Evolutionary conservation across 371 early-diverging fungal species (phyloP).

Genomic region (Rhizopus delemar): DNA sequence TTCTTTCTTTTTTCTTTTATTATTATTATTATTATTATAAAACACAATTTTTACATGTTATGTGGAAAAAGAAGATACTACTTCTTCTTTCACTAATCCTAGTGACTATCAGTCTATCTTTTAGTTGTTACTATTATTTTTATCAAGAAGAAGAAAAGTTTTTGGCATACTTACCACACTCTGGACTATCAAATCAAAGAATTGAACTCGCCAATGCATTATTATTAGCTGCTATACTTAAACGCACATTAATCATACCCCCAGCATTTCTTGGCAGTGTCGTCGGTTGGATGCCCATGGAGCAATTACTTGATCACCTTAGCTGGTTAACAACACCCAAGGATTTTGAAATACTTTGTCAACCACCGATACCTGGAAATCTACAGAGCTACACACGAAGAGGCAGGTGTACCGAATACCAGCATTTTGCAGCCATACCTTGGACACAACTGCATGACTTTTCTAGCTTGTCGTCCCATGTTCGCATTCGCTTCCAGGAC

Average conservation of each 20-base stretch:
- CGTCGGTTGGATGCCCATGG: conserved; percentile 47
- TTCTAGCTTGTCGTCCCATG: conserved; percentile 23
- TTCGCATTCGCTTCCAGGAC: conserved; percentile 30
- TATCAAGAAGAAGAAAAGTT: conserved; percentile 32
- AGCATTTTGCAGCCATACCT: conserved; percentile 38
- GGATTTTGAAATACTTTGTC: conserved; percentile 26
- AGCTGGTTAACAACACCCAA: conserved; percentile 37
- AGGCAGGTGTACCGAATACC: conserved; percentile 31
- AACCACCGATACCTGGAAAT: conserved; percentile 19
- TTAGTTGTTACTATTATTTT: background rate
- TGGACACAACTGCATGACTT: conserved; percentile 48
- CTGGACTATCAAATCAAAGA: conserved; percentile 65
- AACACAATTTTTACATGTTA: background rate
- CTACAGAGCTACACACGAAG: conserved; percentile 14
- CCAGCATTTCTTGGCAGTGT: conserved; percentile 50
- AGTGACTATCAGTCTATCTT: background rate
- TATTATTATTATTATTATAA: conserved; percentile 4
- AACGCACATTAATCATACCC: conserved; percentile 60
- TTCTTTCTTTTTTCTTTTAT: conserved; percentile 8
- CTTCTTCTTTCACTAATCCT: conserved; percentile 5
- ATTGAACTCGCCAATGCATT: conserved; percentile 59
- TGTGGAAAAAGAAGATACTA: conserved; percentile 1
- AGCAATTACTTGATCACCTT: conserved; percentile 37
- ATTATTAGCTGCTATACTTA: conserved; percentile 46
- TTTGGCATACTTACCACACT: conserved; percentile 60